A percentile compares a stretch with the other conserved stretches of the same genome.
phyloP scores from a whole-genome alignment of 2,329 filamentous ascomycete genomes.

The Ophiostoma angusticollis region DNA sequence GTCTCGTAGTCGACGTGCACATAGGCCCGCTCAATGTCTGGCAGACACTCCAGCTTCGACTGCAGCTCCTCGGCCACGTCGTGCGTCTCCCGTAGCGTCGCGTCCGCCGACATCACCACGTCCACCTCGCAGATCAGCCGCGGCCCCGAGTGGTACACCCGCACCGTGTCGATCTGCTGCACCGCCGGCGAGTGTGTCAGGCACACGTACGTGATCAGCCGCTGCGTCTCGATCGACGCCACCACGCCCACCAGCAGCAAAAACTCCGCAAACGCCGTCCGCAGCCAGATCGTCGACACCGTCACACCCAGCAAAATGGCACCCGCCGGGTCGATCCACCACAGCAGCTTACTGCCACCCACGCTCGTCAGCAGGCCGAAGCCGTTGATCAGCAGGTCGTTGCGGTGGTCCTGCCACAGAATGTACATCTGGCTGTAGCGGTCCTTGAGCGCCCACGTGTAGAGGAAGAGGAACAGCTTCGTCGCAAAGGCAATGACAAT shows the following conservation, averaged over 20 bases:
- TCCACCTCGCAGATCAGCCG: constrained; percentile 91
- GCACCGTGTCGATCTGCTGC: constrained; percentile 82
- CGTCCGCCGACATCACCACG: constrained; percentile 74
- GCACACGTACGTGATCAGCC: constrained; percentile 91
- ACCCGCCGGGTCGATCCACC: constrained; percentile 93
- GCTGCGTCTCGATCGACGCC: constrained; percentile 72
- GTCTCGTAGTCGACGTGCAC: constrained; percentile 98
- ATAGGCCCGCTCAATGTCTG: constrained; percentile 85
- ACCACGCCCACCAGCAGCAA: constrained; percentile 81
- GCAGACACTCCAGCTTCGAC: constrained; percentile 82
- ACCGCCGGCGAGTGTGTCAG: constrained; percentile 81
- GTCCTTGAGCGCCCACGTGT: constrained; percentile 84
- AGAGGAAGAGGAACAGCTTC: constrained; percentile 73
- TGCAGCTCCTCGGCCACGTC: constrained; percentile 91
- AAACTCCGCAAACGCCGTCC: constrained; percentile 81
- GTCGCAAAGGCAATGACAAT: constrained; percentile 74
- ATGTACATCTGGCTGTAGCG: constrained; percentile 87
- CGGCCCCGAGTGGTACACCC: constrained; percentile 82
- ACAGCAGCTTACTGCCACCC: constrained; percentile 74
- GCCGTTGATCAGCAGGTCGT: constrained; percentile 93
- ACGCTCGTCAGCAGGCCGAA: constrained; percentile 84
- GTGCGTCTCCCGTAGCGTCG: constrained; percentile 66
- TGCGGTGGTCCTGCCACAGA: constrained; percentile 92
- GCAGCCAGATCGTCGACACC: constrained; percentile 69
- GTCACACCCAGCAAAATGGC: constrained; percentile 71